phyloP scores from a whole-genome alignment of 768 basidiomycete genomes.

The Roridomyces roridus region DNA sequence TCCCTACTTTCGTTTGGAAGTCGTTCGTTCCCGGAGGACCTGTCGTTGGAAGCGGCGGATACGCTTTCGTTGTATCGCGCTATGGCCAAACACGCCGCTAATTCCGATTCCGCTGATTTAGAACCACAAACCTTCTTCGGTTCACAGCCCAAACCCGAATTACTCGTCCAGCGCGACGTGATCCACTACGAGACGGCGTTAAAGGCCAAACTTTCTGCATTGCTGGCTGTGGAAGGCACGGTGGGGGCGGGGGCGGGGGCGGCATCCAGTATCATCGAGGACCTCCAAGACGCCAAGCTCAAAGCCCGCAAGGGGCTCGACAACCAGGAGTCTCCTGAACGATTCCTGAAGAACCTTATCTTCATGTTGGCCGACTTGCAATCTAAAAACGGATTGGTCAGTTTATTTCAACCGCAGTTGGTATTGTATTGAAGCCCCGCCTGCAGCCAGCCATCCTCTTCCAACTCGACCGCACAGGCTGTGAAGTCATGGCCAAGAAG shows the following conservation, averaged over 20 bases:
- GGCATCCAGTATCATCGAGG: constrained; percentile 43
- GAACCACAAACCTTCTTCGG: constrained; percentile 14
- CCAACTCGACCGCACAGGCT: constrained; percentile 64
- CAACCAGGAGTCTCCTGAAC: constrained; percentile 20
- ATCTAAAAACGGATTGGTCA: constrained; percentile 56
- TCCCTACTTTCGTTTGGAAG: constrained; percentile 61
- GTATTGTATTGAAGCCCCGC: too few species aligned
- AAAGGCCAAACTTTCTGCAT: constrained; percentile 46
- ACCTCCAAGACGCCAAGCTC: constrained; percentile 44
- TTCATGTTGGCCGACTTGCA: constrained; percentile 65
- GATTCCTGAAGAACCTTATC: constrained; percentile 53
- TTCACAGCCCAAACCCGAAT: constrained; percentile 50
- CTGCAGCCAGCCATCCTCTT: constrained; percentile 79
- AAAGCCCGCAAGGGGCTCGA: constrained; percentile 31
- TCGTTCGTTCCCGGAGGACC: constrained; percentile 60
- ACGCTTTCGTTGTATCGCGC: constrained; percentile 57
- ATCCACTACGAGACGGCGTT: constrained; percentile 61
- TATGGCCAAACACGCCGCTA: constrained; percentile 35
- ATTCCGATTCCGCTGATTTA: constrained; percentile 28
- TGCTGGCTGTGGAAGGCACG: too few species aligned
- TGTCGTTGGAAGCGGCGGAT: constrained; percentile 67
- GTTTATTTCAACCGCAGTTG: constrained; percentile 28
- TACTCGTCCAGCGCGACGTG: constrained; percentile 65
- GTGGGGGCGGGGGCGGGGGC: too few species aligned
- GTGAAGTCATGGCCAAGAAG: constrained; percentile 56